Evolutionary conservation across 768 basidiomycete genomes (phyloP), one percentile per base, ranked within the genome.

Genomic region (Mycena leptocephala): DNA sequence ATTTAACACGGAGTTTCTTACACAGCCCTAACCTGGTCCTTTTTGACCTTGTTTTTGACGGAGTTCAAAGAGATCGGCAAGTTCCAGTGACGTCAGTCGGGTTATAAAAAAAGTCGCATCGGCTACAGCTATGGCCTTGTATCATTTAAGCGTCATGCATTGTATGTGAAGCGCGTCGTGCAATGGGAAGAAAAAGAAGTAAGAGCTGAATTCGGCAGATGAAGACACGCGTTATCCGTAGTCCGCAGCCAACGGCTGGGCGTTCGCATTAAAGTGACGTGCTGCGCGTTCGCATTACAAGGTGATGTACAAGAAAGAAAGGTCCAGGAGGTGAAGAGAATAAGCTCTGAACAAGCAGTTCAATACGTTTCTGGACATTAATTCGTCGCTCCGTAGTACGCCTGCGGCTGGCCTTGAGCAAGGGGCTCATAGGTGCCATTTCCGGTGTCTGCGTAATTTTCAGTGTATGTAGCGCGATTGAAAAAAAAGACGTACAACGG

Each of bases 401-500:
- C 67, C 55, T 79, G 79, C 24, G 74, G 76, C 68, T 76, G 76
- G 51, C 74, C 77, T 59, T 81, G 80, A 11, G 78, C 75, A 14
- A 82, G 28, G 3, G 83, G 81, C 65, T 79, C 78, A 51, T 84
- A 84, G 9, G 75, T 64, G 59, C 83, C 83, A 39, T 84, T 84
- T 30, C 83, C 83, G 55, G 79, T 65, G 73, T 84, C 83, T 84
- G 72, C 48, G 16, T n/a, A 10, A 18, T 2, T 16, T 18, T 65
- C 18, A 63, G n/a, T 51, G 33, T 32, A 14, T 7, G 18, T 11
- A 53, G 28, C 20, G 46, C 35, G 14, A 26, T 18, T 2, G 24
- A 63, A 26, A 43, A 48, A n/a, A 20, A 61, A 33, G 11, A 89
- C 95, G 81, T 81, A 96, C 95, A 97, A 65, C 88, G 84, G 87